A percentile compares a stretch with the other conserved stretches of the same genome.
Evolutionary conservation across 108 stramenopile species (phyloP).

Genomic region (Stephanodiscus minutulus): DNA sequence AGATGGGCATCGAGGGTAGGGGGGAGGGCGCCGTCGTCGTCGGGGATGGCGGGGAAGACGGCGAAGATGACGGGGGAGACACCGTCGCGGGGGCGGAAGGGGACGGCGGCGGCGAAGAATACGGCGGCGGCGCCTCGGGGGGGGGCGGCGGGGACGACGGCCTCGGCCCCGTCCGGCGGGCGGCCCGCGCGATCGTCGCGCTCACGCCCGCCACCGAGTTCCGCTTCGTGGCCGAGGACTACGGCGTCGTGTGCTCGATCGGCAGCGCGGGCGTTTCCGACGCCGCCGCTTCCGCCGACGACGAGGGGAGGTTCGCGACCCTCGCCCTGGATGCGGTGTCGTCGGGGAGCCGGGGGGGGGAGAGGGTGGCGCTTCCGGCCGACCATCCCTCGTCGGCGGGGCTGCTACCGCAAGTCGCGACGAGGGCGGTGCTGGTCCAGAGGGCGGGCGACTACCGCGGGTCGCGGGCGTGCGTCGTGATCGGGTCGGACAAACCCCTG

Average conservation of each 20-base stretch:
- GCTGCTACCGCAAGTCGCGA: constrained; percentile 33
- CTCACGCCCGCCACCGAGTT: constrained; percentile 46
- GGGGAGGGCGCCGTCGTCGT: constrained; percentile 10
- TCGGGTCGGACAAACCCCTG: constrained; percentile 69
- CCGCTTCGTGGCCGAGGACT: constrained; percentile 24
- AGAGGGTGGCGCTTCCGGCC: constrained; percentile 64
- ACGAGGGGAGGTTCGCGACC: constrained; percentile 34
- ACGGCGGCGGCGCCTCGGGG: background rate
- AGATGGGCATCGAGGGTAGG: constrained; percentile 58
- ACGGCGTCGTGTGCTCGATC: constrained; percentile 35
- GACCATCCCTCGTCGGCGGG: constrained; percentile 56
- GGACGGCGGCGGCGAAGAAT: background rate
- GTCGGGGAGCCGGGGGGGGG: constrained; percentile 44
- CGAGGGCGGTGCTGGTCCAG: constrained; percentile 76
- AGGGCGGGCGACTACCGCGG: constrained; percentile 44
- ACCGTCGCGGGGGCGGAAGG: background rate
- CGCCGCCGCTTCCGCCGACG: constrained; percentile 41
- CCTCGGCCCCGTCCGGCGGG: constrained; percentile 17
- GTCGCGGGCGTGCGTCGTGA: constrained; percentile 49
- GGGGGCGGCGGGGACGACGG: background rate
- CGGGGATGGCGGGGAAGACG: constrained; percentile 6
- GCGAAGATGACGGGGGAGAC: background rate
- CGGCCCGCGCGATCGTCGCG: constrained; percentile 33
- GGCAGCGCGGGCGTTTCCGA: background rate
- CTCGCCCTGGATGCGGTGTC: constrained; percentile 31